phyloP scores from a whole-genome alignment of 2,329 filamentous ascomycete species.

The Harringtonia aguacate region DNA sequence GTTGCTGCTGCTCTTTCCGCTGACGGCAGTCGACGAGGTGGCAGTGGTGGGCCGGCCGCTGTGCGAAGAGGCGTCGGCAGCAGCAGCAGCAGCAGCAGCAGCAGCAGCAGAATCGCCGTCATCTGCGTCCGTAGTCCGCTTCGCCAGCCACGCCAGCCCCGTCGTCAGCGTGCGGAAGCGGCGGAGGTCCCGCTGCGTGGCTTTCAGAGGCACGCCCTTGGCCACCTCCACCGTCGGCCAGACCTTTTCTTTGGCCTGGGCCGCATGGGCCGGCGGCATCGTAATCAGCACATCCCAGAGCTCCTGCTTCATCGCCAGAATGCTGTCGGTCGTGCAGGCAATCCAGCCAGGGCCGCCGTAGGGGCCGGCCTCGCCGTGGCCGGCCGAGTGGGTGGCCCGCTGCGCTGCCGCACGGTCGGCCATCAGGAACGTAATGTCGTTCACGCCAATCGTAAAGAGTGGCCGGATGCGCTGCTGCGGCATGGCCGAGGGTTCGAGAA shows the following conservation, averaged over 20 bases:
- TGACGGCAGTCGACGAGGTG: no score
- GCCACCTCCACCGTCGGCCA: constrained; percentile 70
- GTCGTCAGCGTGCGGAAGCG: constrained; percentile 61
- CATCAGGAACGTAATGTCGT: constrained; percentile 76
- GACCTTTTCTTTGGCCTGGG: constrained; percentile 45
- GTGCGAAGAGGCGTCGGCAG: no score
- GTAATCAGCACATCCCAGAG: constrained; percentile 87
- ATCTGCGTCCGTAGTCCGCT: constrained; percentile 10
- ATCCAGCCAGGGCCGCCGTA: constrained; percentile 64
- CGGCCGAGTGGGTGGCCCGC: constrained; percentile 18
- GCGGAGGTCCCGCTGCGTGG: constrained; percentile 81
- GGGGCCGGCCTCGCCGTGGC: constrained; percentile 22
- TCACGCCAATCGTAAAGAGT: constrained; percentile 87
- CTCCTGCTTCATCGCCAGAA: constrained; percentile 73
- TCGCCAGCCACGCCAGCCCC: constrained; percentile 42
- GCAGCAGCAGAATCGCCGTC: no score
- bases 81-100: no score
- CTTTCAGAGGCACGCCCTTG: constrained; percentile 57
- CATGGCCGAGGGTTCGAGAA: constrained; percentile 48
- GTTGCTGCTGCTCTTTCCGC: not conserved
- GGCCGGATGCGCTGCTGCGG: constrained; percentile 60
- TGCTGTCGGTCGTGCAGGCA: constrained; percentile 91
- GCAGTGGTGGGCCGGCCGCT: no score
- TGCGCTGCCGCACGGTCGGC: constrained; percentile 43
- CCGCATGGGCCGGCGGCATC: constrained; percentile 43